Percentiles rank a stretch among this genome's conserved stretches.
Conservation (phyloP, 31 red algal genomes). For the Porphyra umbilicalis region DNA sequence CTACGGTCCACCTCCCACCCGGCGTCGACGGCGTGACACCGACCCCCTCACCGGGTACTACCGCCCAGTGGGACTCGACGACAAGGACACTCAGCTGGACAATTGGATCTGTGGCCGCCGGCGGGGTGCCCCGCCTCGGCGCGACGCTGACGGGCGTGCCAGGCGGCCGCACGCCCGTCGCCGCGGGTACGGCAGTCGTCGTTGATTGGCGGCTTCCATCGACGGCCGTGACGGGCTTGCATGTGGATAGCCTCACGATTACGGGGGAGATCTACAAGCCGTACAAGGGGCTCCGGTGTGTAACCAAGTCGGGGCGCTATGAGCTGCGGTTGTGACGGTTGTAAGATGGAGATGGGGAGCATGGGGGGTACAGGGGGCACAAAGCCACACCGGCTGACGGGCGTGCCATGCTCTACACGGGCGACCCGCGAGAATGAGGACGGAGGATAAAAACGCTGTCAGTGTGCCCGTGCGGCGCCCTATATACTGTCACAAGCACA, state of each 20-base stretch:
- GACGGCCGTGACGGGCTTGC: conserved; percentile 32
- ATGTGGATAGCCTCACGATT: conserved; percentile 70
- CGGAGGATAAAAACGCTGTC: too few species aligned
- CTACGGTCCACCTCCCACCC: conserved; percentile 57
- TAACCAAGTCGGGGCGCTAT: conserved; percentile 73
- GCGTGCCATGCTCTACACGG: too few species aligned
- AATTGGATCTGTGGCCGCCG: conserved; percentile 40
- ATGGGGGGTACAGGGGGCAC: too few species aligned
- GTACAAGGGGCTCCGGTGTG: conserved; percentile 82
- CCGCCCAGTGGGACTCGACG: conserved; percentile 58
- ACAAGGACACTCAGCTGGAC: conserved; percentile 59
- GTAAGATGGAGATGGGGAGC: too few species aligned
- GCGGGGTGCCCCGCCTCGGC: conserved; percentile 43
- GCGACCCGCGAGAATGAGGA: too few species aligned
- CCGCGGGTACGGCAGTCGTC: background rate
- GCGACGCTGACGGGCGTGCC: conserved; percentile 36
- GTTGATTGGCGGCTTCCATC: background rate
- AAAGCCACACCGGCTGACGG: too few species aligned
- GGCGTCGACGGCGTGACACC: conserved; percentile 18
- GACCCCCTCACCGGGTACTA: background rate
- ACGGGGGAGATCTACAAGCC: conserved; percentile 63
- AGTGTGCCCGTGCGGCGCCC: too few species aligned
- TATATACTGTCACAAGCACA: too few species aligned
- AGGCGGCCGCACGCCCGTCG: background rate
- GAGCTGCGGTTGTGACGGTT: conserved; percentile 58